Evolutionary conservation across 352 stramenopile species (phyloP), one percentile per base, ranked within the genome.

Genomic region (Phytophthora fragariaefolia): DNA sequence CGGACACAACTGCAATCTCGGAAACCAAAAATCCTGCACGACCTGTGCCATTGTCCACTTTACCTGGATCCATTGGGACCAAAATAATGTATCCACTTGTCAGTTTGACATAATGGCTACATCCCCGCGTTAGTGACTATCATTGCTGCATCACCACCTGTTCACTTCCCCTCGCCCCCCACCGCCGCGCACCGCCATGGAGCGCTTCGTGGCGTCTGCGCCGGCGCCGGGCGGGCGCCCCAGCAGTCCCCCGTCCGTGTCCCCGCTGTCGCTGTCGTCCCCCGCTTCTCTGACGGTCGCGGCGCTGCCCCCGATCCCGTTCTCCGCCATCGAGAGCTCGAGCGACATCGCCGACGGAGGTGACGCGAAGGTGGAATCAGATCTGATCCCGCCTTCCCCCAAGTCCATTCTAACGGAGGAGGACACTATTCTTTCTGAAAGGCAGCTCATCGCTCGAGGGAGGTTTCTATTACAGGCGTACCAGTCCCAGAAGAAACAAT

Each of bases 391-490:
- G 12, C 20, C 30, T 23, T 10, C 24, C 6, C 15, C 46, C 24
- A 43, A 66, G n/a, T 49, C 46, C 13, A 53, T 56, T 40, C 20
- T 48, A n/a, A n/a, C 28, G 9, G 27, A 63, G 17, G 34, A 63
- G 24, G 46, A 23, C 6, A 56, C 58, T 34, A 66, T 70, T 15
- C 57, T 73, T 13, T 68, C 57, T 12, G 69, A 88, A 43, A 50
- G 53, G 20, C 63, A 83, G 46, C 71, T 90, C 20, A 83, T 90
- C 22, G 69, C 76, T 9, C 67, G 82, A 18, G 82, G 82, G 15
- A 70, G 65, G 26, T 46, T 69, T 6, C 50, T 90, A 45, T 58
- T 90, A 15, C 68, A 75, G 5, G 45, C 69, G 17, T 90, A 85
- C 53, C 82, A 89, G 52, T 71, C 56, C 18, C 74, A 83, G 54